phyloP scores from a whole-genome alignment of 2,329 filamentous ascomycete genomes.

The Colletotrichum sidae region DNA sequence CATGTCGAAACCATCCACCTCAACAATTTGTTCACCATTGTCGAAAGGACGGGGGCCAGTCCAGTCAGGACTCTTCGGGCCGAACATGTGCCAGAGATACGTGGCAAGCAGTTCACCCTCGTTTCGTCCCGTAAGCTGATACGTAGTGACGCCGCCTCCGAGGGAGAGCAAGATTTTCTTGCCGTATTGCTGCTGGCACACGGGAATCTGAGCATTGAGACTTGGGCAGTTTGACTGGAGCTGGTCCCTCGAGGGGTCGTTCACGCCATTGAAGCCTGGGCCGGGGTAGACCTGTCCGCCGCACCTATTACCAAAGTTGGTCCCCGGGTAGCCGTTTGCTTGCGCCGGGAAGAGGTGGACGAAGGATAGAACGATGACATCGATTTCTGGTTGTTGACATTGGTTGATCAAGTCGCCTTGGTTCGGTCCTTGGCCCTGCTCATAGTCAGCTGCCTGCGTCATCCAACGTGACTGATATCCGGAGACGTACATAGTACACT shows the following conservation, averaged over 20 bases:
- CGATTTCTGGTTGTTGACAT: conserved; percentile 52
- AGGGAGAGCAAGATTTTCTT: conserved; percentile 57
- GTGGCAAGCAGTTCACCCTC: conserved; percentile 52
- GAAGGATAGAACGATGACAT: conserved; percentile 57
- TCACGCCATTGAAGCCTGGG: conserved; percentile 47
- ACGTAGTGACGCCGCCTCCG: conserved; percentile 49
- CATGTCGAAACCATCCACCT: conserved; percentile 48
- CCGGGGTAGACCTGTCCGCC: conserved; percentile 45
- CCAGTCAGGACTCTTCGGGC: conserved; percentile 49
- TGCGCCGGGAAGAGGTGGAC: conserved; percentile 54
- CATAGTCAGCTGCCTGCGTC: background rate
- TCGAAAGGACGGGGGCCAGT: conserved; percentile 41
- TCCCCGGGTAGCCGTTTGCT: conserved; percentile 54
- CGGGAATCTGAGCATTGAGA: conserved; percentile 50
- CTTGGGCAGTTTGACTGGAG: conserved; percentile 49
- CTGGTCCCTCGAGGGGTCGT: conserved; percentile 45
- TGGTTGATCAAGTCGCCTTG: conserved; percentile 51
- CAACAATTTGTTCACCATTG: conserved; percentile 40
- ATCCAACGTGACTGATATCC: background rate
- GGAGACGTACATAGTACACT: conserved; percentile 53
- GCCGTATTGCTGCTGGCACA: conserved; percentile 50
- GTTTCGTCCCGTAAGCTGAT: conserved; percentile 50
- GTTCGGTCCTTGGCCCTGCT: conserved; percentile 53
- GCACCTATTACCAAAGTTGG: conserved; percentile 57
- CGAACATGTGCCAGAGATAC: conserved; percentile 54